Conservation (phyloP, 2,329 filamentous ascomycete genomes). For the Beauveria sp. region DNA sequence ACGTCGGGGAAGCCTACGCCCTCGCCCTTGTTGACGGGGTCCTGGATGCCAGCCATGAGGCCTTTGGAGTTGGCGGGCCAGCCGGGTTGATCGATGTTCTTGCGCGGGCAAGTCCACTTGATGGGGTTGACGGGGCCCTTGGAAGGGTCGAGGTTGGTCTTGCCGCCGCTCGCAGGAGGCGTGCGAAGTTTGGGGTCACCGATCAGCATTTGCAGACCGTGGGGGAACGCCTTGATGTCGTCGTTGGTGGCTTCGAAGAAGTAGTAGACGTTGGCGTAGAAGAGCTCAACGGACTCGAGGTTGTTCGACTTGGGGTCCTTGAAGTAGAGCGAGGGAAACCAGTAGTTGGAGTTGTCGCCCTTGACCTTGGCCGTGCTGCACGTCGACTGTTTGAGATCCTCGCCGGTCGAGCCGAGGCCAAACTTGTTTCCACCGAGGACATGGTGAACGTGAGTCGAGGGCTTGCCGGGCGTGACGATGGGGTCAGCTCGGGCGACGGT, state of each 20-base stretch:
- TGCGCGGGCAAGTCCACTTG: slow-evolving; percentile 54
- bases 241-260: slow-evolving; percentile 60
- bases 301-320: slow-evolving; percentile 52
- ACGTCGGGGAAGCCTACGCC: slow-evolving; percentile 62
- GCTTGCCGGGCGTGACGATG: slow-evolving; percentile 53
- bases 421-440: slow-evolving; percentile 67
- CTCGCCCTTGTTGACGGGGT: slow-evolving; percentile 45
- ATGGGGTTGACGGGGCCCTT: slow-evolving; percentile 45
- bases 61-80: slow-evolving; percentile 51
- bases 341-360: slow-evolving; percentile 68
- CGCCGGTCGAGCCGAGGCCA: slow-evolving; percentile 51
- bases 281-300: slow-evolving; percentile 59
- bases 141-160: slow-evolving; percentile 42
- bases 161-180: slow-evolving; percentile 46
- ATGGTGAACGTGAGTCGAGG: slow-evolving; percentile 59
- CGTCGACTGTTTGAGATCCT: slow-evolving; percentile 49
- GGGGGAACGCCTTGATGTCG: slow-evolving; percentile 60
- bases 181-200: slow-evolving; percentile 54
- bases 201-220: slow-evolving; percentile 62
- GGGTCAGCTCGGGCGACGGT: slow-evolving; percentile 59
- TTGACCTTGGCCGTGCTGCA: slow-evolving; percentile 66
- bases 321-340: slow-evolving; percentile 67
- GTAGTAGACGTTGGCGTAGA: slow-evolving; percentile 74
- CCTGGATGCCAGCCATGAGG: slow-evolving; percentile 44
- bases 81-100: slow-evolving; percentile 38